Percentiles rank a stretch among this genome's conserved stretches.
phyloP scores from a whole-genome alignment of 495 filamentous ascomycete genomes.

The Penicillium cosmopolitanum region DNA sequence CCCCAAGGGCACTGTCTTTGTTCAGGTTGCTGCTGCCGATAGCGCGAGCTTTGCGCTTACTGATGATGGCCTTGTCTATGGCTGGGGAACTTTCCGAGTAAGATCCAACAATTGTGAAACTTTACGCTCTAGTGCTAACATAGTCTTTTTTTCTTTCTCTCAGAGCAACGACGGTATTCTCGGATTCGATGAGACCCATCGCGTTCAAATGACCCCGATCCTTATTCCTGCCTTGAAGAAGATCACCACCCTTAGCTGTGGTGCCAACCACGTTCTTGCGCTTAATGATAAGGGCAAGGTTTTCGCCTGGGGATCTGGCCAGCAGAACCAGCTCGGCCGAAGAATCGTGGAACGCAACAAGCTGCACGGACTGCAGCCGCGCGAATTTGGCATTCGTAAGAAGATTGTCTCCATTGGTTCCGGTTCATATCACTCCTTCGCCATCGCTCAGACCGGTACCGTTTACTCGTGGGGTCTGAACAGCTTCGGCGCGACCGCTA shows the following conservation, averaged over 20 bases:
- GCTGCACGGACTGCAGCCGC: constrained; percentile 64
- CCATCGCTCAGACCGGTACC: constrained; percentile 69
- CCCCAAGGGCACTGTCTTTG: constrained; percentile 58
- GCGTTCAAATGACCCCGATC: constrained; percentile 52
- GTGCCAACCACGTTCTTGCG: constrained; percentile 66
- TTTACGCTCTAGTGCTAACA: constrained; percentile 21
- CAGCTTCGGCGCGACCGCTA: constrained; percentile 80
- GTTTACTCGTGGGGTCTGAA: constrained; percentile 89
- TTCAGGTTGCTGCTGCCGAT: constrained; percentile 65
- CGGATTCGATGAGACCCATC: constrained; percentile 50
- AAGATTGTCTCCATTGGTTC: constrained; percentile 56
- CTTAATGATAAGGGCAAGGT: constrained; percentile 58
- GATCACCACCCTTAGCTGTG: constrained; percentile 58
- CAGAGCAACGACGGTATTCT: constrained; percentile 62
- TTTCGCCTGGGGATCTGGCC: constrained; percentile 65
- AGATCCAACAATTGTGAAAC: constrained; percentile 20
- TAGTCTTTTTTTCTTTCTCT: background rate
- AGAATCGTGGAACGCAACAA: constrained; percentile 60
- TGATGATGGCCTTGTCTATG: constrained; percentile 66
- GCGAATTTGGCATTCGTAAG: constrained; percentile 68
- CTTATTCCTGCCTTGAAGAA: constrained; percentile 57
- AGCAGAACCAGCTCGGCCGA: constrained; percentile 67
- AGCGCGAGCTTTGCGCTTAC: constrained; percentile 68
- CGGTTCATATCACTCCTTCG: constrained; percentile 67
- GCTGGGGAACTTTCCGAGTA: constrained; percentile 74